Conservation (phyloP, 148 eudicot species). For the Nepenthes gracilis region DNA sequence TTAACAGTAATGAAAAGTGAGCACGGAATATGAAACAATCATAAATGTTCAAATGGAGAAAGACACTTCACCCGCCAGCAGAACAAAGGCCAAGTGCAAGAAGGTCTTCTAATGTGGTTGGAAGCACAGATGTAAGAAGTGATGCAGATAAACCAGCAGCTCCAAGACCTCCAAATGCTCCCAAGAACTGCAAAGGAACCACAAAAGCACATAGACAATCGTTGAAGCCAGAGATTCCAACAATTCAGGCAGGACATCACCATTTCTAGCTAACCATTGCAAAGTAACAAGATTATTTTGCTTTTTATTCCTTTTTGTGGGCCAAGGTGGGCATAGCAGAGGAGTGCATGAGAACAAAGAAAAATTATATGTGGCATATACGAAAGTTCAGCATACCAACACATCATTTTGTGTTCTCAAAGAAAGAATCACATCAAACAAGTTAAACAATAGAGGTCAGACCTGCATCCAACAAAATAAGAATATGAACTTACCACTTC, state of each 20-base stretch:
- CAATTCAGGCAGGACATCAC: background rate
- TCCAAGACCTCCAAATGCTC: slow-evolving; percentile 90
- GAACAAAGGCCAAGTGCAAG: slow-evolving; percentile 98
- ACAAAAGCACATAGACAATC: background rate
- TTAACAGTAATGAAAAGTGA: too few species aligned
- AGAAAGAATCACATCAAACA: slow-evolving; percentile 5
- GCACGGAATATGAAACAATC: too few species aligned
- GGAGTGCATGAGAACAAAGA: background rate
- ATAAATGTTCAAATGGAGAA: slow-evolving; percentile 1
- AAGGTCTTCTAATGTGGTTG: slow-evolving; percentile 88
- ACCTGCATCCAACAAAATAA: background rate
- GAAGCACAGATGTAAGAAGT: slow-evolving; percentile 86
- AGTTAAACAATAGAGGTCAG: background rate
- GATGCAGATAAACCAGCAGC: slow-evolving; percentile 97
- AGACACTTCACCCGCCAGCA: slow-evolving; percentile 75
- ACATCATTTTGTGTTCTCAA: background rate
- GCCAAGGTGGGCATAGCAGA: background rate
- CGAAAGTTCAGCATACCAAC: background rate
- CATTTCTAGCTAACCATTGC: background rate
- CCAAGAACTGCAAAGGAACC: slow-evolving; percentile 50
- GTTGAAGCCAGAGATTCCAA: background rate
- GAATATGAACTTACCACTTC: slow-evolving; percentile 55
- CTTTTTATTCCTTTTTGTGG: background rate
- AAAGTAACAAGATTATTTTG: too few species aligned
- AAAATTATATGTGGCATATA: background rate